These are phyloP conservation scores for Aspergillus thermomutatus DNA, from an alignment of 2,329 filamentous ascomycete genomes.

Conservation along the genomic window DNA sequence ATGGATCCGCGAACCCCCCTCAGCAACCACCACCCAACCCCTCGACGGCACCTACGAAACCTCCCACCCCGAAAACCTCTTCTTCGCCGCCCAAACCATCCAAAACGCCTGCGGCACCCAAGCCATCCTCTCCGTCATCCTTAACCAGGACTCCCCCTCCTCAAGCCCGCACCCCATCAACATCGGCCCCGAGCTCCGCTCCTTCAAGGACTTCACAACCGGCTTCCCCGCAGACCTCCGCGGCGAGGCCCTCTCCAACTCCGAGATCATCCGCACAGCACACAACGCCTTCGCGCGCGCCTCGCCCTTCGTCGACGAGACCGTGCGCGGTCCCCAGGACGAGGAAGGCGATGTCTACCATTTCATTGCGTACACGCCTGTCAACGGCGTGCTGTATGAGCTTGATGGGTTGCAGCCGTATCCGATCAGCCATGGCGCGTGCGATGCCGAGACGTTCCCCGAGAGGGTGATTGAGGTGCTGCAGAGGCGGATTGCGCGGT, in stretches of 20 bases:
- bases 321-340: conserved; percentile 65
- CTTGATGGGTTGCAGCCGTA: conserved; percentile 91
- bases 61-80: conserved; percentile 70
- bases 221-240: conserved; percentile 74
- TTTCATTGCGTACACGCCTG: conserved; percentile 89
- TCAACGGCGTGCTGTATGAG: conserved; percentile 82
- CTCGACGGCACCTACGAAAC: conserved; percentile 80
- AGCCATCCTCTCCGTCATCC: conserved; percentile 82
- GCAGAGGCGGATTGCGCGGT: conserved; percentile 76
- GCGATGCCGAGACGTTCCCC: conserved; percentile 68
- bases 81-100: conserved; percentile 96
- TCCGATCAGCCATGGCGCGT: conserved; percentile 82
- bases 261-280: conserved; percentile 67
- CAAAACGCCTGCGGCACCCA: conserved; percentile 98
- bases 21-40: conserved; percentile 55
- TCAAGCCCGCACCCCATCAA: conserved; percentile 50
- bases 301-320: conserved; percentile 92
- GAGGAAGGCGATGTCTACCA: conserved; percentile 85
- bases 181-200: conserved; percentile 66
- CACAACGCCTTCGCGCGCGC: conserved; percentile 89
- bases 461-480: conserved; percentile 82
- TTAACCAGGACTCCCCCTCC: conserved; percentile 65
- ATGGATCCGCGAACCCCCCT: conserved; percentile 54
- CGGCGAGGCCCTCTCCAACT: conserved; percentile 69
- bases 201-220: conserved; percentile 86